Evolutionary conservation across 208 protist genomes (phyloP).

Genomic region (Angomonas desouzai): DNA sequence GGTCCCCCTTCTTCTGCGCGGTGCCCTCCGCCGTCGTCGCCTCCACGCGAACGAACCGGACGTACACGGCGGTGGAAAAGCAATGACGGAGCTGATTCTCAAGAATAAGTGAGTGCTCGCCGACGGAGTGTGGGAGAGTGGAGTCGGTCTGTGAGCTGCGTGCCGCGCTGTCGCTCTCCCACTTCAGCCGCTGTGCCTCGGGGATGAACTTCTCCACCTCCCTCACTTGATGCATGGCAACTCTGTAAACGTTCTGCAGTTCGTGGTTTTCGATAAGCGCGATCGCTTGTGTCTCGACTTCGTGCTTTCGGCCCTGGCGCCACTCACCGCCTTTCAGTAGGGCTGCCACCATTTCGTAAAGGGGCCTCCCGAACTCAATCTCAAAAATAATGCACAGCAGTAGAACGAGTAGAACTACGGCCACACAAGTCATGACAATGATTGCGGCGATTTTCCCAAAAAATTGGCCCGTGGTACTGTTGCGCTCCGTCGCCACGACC

Average conservation of each 20-base stretch:
- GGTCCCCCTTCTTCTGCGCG: constrained; percentile 9
- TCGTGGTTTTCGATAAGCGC: not conserved
- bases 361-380: not conserved
- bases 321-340: not conserved
- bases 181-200: not conserved
- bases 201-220: not conserved
- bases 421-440: not conserved
- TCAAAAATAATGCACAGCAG: not conserved
- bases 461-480: not conserved
- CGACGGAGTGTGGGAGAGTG: not conserved
- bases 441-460: not conserved
- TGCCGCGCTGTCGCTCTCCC: not conserved
- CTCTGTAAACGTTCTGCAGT: not conserved
- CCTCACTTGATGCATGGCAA: not conserved
- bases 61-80: not conserved
- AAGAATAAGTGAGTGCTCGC: not conserved
- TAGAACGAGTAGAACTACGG: not conserved
- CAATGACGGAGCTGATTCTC: not conserved
- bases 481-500: not conserved
- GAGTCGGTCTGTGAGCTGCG: not conserved
- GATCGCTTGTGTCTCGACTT: not conserved
- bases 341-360: not conserved
- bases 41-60: not conserved
- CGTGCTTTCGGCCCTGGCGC: not conserved
- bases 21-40: not conserved